phyloP scores from a whole-genome alignment of 2,329 filamentous ascomycete genomes.

The Ophiostoma ulmi region DNA sequence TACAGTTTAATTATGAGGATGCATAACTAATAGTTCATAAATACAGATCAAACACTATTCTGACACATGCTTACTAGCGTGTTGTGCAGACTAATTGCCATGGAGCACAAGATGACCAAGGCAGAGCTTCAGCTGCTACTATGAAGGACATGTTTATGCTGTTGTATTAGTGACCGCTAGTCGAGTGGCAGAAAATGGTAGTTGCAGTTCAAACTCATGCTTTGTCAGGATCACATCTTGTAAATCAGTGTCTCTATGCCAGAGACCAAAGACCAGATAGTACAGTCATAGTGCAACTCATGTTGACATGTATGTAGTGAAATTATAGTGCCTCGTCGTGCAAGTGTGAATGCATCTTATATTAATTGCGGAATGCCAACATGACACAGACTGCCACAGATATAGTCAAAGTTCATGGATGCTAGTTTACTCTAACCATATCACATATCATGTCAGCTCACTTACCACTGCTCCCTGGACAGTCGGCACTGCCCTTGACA shows the following conservation, averaged over 20 bases:
- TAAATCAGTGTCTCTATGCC: background rate
- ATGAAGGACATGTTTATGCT: background rate
- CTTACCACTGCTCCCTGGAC: background rate
- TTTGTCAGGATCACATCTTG: slow-evolving; percentile 3
- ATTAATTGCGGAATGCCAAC: background rate
- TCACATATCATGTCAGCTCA: background rate
- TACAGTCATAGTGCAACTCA: background rate
- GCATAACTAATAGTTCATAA: background rate
- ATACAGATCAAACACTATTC: background rate
- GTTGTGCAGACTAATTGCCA: background rate
- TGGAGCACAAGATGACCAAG: slow-evolving; percentile 1
- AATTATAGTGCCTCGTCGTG: background rate
- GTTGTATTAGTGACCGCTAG: background rate
- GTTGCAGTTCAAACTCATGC: background rate
- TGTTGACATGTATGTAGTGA: background rate
- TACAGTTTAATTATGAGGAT: background rate
- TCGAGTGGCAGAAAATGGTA: background rate
- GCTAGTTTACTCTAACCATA: background rate
- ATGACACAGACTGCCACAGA: background rate
- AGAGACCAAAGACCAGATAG: background rate
- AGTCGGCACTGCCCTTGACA: slow-evolving; percentile 12
- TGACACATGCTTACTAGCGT: background rate
- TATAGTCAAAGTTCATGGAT: background rate
- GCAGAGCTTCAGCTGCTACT: slow-evolving; percentile 8
- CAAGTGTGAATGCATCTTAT: background rate